Conservation (phyloP, 2,329 filamentous ascomycete species). For the Rhynchosporium graminicola region DNA sequence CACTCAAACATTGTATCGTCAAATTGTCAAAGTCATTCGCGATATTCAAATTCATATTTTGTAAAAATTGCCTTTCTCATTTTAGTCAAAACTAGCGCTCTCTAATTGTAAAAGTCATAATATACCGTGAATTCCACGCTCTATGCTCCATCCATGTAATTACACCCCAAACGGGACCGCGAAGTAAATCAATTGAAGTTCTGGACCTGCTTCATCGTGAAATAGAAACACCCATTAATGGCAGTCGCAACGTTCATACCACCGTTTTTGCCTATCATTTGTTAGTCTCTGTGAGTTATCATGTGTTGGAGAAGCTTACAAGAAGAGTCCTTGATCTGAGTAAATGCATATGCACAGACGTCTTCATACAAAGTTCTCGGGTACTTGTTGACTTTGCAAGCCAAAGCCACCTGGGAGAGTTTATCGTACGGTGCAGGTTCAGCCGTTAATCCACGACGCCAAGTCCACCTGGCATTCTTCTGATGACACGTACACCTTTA, state of each 20-base stretch:
- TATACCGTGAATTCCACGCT: not conserved
- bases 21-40: no score
- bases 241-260: not conserved
- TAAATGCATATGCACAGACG: not conserved
- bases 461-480: not conserved
- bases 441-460: not conserved
- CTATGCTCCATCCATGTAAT: not conserved
- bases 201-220: not conserved
- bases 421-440: not conserved
- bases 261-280: not conserved
- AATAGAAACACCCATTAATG: not conserved
- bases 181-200: not conserved
- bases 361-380: not conserved
- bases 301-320: not conserved
- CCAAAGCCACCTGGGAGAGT: not conserved
- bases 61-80: no score
- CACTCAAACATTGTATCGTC: no score
- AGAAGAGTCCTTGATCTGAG: not conserved
- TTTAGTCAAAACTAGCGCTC: no score
- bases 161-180: not conserved
- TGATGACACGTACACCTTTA: not conserved
- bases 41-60: no score
- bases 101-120: not conserved
- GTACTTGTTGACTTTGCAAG: constrained; percentile 5
- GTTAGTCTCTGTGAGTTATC: not conserved